Conservation (phyloP, 2,329 filamentous ascomycete genomes). For the Ceratocystis variospora region DNA sequence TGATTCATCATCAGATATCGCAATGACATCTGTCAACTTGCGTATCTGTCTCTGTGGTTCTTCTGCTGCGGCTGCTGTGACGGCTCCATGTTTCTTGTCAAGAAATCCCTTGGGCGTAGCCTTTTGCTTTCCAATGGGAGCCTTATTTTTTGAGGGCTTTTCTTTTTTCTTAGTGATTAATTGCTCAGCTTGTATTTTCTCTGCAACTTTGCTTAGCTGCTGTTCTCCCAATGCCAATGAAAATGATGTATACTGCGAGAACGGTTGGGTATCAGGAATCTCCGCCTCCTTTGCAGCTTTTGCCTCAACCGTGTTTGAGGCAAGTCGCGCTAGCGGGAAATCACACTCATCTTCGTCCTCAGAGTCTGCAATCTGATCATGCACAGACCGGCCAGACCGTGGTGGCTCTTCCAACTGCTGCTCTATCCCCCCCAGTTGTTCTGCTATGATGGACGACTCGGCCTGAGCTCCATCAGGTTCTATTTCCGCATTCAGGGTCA, state of each 20-base stretch:
- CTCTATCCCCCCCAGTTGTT: background rate
- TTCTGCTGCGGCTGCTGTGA: background rate
- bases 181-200: background rate
- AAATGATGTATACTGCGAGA: background rate
- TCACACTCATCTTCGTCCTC: conserved; percentile 17
- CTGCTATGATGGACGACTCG: background rate
- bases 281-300: background rate
- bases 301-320: background rate
- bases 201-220: background rate
- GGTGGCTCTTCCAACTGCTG: conserved; percentile 5
- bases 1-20: background rate
- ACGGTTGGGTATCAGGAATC: conserved; percentile 23
- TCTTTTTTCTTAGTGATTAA: background rate
- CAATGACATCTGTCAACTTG: background rate
- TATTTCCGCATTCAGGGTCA: background rate
- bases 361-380: conserved; percentile 15
- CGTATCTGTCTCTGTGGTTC: background rate
- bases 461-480: background rate
- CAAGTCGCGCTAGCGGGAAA: background rate
- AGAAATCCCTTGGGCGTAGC: conserved; percentile 2
- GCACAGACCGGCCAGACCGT: background rate
- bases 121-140: conserved; percentile 12
- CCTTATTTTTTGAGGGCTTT: background rate
- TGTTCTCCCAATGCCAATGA: background rate
- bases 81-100: background rate